Evolutionary conservation across 306 rosid genomes (phyloP), one percentile per base, ranked within the genome.

Genomic region (Vigna reflexopilosa): DNA sequence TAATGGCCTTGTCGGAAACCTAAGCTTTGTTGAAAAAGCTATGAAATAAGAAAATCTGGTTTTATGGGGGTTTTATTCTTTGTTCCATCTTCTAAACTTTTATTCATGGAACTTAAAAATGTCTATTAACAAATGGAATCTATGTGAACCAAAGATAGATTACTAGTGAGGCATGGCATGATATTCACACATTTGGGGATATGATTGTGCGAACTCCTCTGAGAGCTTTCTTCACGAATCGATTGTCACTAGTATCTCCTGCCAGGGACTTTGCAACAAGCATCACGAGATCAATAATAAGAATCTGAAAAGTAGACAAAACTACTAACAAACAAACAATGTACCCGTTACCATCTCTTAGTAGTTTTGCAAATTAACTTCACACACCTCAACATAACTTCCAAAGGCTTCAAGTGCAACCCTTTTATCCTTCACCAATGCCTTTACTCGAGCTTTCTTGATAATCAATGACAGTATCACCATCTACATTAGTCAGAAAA

Each of bases 401-500:
- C 98, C 98, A 80, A 92, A 92, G 59, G 98, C 91, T 86, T 95
- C 98, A 76, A 92, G 96, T 9, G 98, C 97, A 73, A 88, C 90
- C 28, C 90, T 86, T 84, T 88, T 92, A 82, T 95, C 96, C 85
- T 87, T 95, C 77, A 92, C 98, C 86, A 95, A 48, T 45, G 98
- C 89, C 83, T 91, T 95, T 47, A 95, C 78, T 86, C 90, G 87
- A 75, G 84, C 55, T 86, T 88, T 87, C 71, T 92, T 92, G 79
- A 95, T 92, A 85, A 95, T 91, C 91, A 92, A 78, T 19, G 97
- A 88, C 83, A 95, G 76, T 80, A 95, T 95, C 73, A 92, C 95
- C 98, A 92, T 92, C 98, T 92, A 82, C 89, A 85, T 55, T 42
- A 81, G 80, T 88, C 84, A 89, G 59, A 81, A 28, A 69, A 75